Base-by-base conservation (phyloP, 192 early-diverging fungal genomes). In the Dissophora ornata region DNA sequence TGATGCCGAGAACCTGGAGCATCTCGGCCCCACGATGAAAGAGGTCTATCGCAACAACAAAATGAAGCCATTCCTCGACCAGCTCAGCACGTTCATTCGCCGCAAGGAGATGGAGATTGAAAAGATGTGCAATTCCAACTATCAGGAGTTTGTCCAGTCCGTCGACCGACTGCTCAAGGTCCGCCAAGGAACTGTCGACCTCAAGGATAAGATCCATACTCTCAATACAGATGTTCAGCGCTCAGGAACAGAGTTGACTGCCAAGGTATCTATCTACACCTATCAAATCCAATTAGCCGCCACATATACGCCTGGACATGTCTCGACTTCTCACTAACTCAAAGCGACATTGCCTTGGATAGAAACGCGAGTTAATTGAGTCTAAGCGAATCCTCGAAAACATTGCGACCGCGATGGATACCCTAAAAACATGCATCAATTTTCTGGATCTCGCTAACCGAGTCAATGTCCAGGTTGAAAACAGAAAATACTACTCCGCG, bases 81-180 rank as follows among this genome's bases (percentile, higher is more conserved):
- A 95, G 52, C 86, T 99, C 16, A 84, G 88, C 30, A 36, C 83
- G 34, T 95, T 97, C 71, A 92, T 95, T 26, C 82, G 88, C 51
- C 87, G 88, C 51, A 98, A 98, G 65, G 96, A 98, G 64, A 85
- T 87, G 30, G 98, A 99, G 80, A 99, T 99, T 62, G 96, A 98
- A 84, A 90, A 93, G 57, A 93, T 99, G 85, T 99, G 98, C 82
- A 93, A 92, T 70, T 88, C 90, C 78, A 93, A 99, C 79, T 97
- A 97, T 79, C 93, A 98, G 85, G 94, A 96, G 82, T 96, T 96
- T 69, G 91, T 95, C 3, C 92, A 96, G 65, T 92, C 94, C 0
- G 95, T 99, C 5, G 97, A 97, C 51, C 95, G 98, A 68, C 87
- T 99, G 28, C 85, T 99, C 46, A 96, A 97, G 83, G 96, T 99